A percentile compares a stretch with the other conserved stretches of the same genome.
These are phyloP conservation scores for Nicotiana attenuata DNA, from an alignment of 257 asterid genomes.

Conservation along the genomic window DNA sequence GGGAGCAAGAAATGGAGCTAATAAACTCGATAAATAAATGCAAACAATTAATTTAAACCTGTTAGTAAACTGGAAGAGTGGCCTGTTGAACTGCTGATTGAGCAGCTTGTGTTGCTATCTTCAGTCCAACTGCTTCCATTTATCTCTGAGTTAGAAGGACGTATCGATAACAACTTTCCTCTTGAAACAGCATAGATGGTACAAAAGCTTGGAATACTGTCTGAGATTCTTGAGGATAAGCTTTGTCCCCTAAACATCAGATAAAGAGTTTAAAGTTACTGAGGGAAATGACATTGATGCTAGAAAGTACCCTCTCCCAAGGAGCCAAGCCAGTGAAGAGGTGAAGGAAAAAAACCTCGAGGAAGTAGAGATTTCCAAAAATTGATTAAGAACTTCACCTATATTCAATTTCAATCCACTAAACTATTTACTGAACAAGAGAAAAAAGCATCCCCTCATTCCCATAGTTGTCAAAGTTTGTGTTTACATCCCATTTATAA, in stretches of 20 bases:
- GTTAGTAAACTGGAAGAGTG: slow-evolving; percentile 36
- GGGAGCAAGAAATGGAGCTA: background rate
- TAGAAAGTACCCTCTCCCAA: background rate
- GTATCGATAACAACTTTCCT: slow-evolving; percentile 63
- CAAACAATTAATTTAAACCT: slow-evolving; percentile 27
- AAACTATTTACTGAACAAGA: background rate
- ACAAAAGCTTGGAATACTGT: slow-evolving; percentile 53
- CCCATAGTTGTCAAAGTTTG: background rate
- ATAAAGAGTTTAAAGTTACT: background rate
- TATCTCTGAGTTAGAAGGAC: slow-evolving; percentile 61
- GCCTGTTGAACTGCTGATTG: slow-evolving; percentile 43
- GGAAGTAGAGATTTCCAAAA: background rate
- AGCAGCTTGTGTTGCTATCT: slow-evolving; percentile 42
- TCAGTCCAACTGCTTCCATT: slow-evolving; percentile 41
- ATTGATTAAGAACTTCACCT: background rate
- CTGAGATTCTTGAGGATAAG: slow-evolving; percentile 62
- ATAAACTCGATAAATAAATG: background rate
- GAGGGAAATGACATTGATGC: background rate
- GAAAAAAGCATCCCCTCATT: background rate
- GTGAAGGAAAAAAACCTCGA: background rate
- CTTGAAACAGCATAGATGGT: slow-evolving; percentile 71
- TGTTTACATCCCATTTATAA: background rate
- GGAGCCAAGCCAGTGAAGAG: background rate
- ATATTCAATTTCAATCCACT: background rate
- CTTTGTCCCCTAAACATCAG: slow-evolving; percentile 39